These are phyloP conservation scores for Phalaenopsis hybrid DNA, from an alignment of 116 monocot genomes.

Conservation along the genomic window DNA sequence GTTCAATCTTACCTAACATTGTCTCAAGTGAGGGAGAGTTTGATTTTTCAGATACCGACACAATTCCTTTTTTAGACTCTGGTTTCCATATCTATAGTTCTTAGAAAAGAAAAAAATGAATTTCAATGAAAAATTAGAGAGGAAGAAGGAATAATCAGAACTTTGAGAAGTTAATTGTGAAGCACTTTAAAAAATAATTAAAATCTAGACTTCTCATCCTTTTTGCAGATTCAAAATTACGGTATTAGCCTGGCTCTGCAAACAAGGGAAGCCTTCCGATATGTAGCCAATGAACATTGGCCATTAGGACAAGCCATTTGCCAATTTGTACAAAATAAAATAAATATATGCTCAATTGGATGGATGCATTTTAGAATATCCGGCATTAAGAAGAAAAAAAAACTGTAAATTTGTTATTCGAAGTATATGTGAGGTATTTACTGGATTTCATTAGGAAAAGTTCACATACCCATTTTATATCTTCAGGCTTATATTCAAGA, in stretches of 20 bases:
- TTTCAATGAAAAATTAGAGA: too few species aligned
- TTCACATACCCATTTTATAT: slow-evolving; percentile 73
- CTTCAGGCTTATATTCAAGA: slow-evolving; percentile 71
- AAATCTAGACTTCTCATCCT: background rate
- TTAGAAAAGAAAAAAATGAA: too few species aligned
- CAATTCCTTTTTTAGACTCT: too few species aligned
- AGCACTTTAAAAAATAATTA: too few species aligned
- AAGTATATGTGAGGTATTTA: background rate
- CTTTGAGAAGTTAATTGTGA: too few species aligned
- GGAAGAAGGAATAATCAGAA: too few species aligned
- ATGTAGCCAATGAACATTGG: background rate
- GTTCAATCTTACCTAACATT: too few species aligned
- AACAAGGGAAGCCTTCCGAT: background rate
- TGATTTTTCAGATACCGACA: too few species aligned
- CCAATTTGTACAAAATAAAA: background rate
- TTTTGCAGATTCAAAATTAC: background rate
- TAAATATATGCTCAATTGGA: background rate
- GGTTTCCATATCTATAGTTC: background rate
- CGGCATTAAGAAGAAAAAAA: too few species aligned
- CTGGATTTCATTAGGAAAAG: background rate
- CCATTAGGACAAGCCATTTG: background rate
- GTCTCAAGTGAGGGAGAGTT: too few species aligned
- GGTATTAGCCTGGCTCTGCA: background rate
- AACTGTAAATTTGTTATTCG: background rate
- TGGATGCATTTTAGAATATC: too few species aligned